phyloP scores from a whole-genome alignment of 1,139 yeast species.

The Suzukiozyma palmioleophila region DNA sequence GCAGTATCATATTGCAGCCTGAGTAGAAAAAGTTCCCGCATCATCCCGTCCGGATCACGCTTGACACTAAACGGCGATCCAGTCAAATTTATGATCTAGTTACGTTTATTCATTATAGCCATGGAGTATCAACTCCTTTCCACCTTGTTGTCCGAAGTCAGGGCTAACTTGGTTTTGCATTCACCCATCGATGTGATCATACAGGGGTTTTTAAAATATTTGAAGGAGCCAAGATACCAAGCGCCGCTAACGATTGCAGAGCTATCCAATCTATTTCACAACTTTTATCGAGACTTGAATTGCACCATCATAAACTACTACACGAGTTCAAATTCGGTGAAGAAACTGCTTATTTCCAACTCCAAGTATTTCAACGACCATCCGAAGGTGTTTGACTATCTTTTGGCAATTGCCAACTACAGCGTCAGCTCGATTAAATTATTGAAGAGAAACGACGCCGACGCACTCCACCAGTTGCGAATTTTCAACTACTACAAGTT shows the following conservation, averaged over 20 bases:
- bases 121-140: slow-evolving; percentile 6
- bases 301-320: slow-evolving; percentile 29
- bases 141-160: slow-evolving; percentile 11
- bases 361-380: slow-evolving; percentile 26
- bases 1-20: too few species aligned
- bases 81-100: too few species aligned
- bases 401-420: slow-evolving; percentile 43
- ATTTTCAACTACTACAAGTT: slow-evolving; percentile 41
- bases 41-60: too few species aligned
- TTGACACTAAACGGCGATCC: too few species aligned
- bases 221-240: slow-evolving; percentile 43
- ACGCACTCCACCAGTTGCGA: slow-evolving; percentile 36
- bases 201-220: slow-evolving; percentile 28
- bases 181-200: slow-evolving; percentile 10
- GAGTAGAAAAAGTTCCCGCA: too few species aligned
- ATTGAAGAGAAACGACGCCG: slow-evolving; percentile 32
- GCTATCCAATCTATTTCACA: slow-evolving; percentile 28
- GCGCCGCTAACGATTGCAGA: slow-evolving; percentile 36
- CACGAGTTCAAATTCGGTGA: slow-evolving; percentile 37
- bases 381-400: slow-evolving; percentile 35
- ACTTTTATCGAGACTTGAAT: slow-evolving; percentile 36
- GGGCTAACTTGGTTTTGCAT: slow-evolving; percentile 8
- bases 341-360: slow-evolving; percentile 33
- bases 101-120: too few species aligned
- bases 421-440: slow-evolving; percentile 36